Evolutionary conservation across 73 alveolate species (phyloP).

Genomic region (Paramecium sonneborni): DNA sequence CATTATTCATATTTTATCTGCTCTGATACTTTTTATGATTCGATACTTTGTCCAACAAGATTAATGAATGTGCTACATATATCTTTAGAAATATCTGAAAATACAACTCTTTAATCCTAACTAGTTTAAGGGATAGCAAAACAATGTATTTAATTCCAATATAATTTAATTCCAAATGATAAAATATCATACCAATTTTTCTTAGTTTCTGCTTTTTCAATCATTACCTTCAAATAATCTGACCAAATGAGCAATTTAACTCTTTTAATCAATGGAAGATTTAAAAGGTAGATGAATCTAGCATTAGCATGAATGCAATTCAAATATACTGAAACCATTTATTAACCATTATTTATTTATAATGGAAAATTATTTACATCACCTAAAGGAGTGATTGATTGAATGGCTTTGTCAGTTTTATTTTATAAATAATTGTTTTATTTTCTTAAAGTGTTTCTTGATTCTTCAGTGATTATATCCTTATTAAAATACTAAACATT

Average conservation of each 20-base stretch:
- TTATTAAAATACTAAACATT: conserved; percentile 12
- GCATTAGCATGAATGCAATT: neutral
- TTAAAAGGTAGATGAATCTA: neutral
- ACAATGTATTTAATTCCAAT: conserved; percentile 45
- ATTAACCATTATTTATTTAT: neutral
- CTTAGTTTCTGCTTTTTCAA: conserved; percentile 23
- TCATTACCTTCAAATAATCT: conserved; percentile 11
- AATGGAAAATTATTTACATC: neutral
- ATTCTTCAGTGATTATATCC: neutral
- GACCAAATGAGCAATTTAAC: conserved; percentile 21
- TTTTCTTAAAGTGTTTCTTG: neutral
- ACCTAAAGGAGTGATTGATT: neutral
- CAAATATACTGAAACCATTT: neutral
- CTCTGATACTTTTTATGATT: neutral
- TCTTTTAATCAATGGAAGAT: conserved; percentile 7
- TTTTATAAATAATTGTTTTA: neutral
- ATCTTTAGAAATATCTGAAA: conserved; percentile 31
- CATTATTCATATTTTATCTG: neutral
- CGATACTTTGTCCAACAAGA: conserved; percentile 40
- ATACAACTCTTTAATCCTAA: conserved; percentile 25
- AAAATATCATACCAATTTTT: conserved; percentile 32
- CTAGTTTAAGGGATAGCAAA: conserved; percentile 3
- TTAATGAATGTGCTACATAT: conserved; percentile 5
- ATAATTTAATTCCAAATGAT: conserved; percentile 5
- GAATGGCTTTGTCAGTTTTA: neutral